These are phyloP conservation scores for Bipolaris victoriae DNA, from an alignment of 2,329 filamentous ascomycete genomes.

Conservation along the genomic window DNA sequence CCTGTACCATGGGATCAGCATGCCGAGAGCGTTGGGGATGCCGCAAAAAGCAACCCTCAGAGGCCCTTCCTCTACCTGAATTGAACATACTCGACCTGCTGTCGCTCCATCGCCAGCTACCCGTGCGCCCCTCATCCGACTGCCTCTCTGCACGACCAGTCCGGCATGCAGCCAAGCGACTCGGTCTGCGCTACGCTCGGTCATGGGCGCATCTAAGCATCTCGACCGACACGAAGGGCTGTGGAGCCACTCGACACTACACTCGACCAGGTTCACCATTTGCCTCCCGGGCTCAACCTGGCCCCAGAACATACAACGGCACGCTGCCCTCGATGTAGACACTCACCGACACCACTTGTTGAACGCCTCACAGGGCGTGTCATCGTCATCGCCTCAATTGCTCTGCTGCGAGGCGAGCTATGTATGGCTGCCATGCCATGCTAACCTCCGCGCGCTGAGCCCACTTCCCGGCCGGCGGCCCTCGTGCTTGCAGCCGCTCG, in stretches of 20 bases:
- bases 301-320: slow-evolving; percentile 24
- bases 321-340: slow-evolving; percentile 24
- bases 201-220: slow-evolving; percentile 31
- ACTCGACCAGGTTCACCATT: slow-evolving; percentile 25
- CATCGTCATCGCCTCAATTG: slow-evolving; percentile 20
- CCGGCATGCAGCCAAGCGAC: slow-evolving; percentile 17
- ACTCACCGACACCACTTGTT: slow-evolving; percentile 38
- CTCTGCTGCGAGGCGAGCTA: slow-evolving; percentile 11
- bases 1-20: slow-evolving; percentile 22
- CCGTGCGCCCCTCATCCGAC: slow-evolving; percentile 12
- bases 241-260: slow-evolving; percentile 19
- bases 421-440: slow-evolving; percentile 26
- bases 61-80: background rate
- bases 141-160: slow-evolving; percentile 12
- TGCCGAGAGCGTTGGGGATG: slow-evolving; percentile 26
- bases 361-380: slow-evolving; percentile 20
- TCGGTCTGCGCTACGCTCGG: slow-evolving; percentile 14
- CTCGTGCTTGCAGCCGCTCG: slow-evolving; percentile 35
- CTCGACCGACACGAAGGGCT: slow-evolving; percentile 20
- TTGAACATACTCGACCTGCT: slow-evolving; percentile 14
- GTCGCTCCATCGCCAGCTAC: slow-evolving; percentile 4
- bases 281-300: slow-evolving; percentile 32
- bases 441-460: slow-evolving; percentile 27
- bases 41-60: slow-evolving; percentile 30
- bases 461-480: slow-evolving; percentile 30